A percentile compares a stretch with the other conserved stretches of the same genome.
These are phyloP conservation scores for Tuber calosporum DNA, from an alignment of 495 filamentous ascomycete genomes.

Conservation along the genomic window DNA sequence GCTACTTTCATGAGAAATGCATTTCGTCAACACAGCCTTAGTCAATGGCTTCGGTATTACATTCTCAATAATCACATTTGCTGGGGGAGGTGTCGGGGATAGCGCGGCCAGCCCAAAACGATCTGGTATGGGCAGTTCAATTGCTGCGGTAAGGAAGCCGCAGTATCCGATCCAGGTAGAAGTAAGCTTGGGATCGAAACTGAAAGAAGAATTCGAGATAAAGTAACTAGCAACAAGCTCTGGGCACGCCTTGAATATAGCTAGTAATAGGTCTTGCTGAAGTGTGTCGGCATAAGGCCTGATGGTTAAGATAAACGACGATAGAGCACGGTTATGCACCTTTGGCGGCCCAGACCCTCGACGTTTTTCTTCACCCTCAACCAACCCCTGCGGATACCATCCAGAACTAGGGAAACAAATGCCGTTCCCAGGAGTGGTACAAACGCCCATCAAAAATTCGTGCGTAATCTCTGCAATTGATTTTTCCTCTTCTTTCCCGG, in stretches of 20 bases:
- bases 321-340: slow-evolving; percentile 65
- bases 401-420: slow-evolving; percentile 39
- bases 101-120: slow-evolving; percentile 56
- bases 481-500: slow-evolving; percentile 29
- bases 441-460: slow-evolving; percentile 35
- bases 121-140: slow-evolving; percentile 64
- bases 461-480: slow-evolving; percentile 30
- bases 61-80: slow-evolving; percentile 68
- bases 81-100: slow-evolving; percentile 61
- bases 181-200: slow-evolving; percentile 82
- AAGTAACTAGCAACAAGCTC: slow-evolving; percentile 85
- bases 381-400: slow-evolving; percentile 37
- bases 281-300: slow-evolving; percentile 72
- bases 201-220: slow-evolving; percentile 59
- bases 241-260: slow-evolving; percentile 71
- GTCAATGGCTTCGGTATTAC: slow-evolving; percentile 77
- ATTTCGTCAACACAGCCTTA: slow-evolving; percentile 66
- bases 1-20: slow-evolving; percentile 64
- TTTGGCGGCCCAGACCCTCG: slow-evolving; percentile 17
- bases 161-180: slow-evolving; percentile 92
- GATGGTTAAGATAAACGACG: slow-evolving; percentile 67
- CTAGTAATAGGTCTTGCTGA: slow-evolving; percentile 71
- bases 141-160: slow-evolving; percentile 69
- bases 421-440: slow-evolving; percentile 36
- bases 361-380: slow-evolving; percentile 26